A percentile compares a stretch with the other conserved stretches of the same genome.
Conservation (phyloP, 1,284 basidiomycete species). For the Cryptococcus amylolentus region DNA sequence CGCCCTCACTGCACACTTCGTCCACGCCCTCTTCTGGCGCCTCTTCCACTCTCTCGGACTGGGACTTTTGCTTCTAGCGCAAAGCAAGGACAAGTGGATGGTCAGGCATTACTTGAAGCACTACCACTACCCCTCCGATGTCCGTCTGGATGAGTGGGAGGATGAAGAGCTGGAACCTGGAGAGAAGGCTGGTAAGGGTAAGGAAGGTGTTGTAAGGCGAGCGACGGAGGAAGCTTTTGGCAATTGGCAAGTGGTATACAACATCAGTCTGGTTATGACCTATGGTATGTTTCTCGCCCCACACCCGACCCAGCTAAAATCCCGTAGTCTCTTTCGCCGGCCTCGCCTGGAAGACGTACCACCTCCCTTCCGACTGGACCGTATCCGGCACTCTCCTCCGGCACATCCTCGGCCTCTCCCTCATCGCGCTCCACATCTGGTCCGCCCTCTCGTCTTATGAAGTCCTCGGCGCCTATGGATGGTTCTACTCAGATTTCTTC, state of each 20-base stretch:
- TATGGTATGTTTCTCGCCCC: slow-evolving; percentile 62
- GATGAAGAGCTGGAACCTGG: slow-evolving; percentile 2
- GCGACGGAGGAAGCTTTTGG: slow-evolving; percentile 87
- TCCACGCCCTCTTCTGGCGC: slow-evolving; percentile 82
- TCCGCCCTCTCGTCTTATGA: slow-evolving; percentile 84
- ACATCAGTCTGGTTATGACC: slow-evolving; percentile 89
- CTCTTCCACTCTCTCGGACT: slow-evolving; percentile 85
- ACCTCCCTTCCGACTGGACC: slow-evolving; percentile 74
- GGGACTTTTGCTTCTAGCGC: slow-evolving; percentile 74
- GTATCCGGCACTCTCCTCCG: slow-evolving; percentile 84
- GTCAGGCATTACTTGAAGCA: slow-evolving; percentile 92
- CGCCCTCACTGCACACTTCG: slow-evolving; percentile 64
- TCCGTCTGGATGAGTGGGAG: slow-evolving; percentile 10
- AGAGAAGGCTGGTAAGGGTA: slow-evolving; percentile 40
- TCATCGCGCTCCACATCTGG: slow-evolving; percentile 88
- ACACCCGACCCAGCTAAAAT: slow-evolving; percentile 9
- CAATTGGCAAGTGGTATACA: slow-evolving; percentile 93
- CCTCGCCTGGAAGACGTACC: slow-evolving; percentile 83
- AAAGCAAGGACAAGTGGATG: slow-evolving; percentile 81
- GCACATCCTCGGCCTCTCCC: slow-evolving; percentile 77
- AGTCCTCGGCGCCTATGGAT: slow-evolving; percentile 91
- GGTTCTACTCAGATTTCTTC: slow-evolving; percentile 99
- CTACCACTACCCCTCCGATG: slow-evolving; percentile 66
- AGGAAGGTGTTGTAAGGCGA: slow-evolving; percentile 54
- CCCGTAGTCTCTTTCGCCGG: slow-evolving; percentile 68